Evolutionary conservation across 2,329 filamentous ascomycete species (phyloP).

Genomic region (Alternaria ethzedia): DNA sequence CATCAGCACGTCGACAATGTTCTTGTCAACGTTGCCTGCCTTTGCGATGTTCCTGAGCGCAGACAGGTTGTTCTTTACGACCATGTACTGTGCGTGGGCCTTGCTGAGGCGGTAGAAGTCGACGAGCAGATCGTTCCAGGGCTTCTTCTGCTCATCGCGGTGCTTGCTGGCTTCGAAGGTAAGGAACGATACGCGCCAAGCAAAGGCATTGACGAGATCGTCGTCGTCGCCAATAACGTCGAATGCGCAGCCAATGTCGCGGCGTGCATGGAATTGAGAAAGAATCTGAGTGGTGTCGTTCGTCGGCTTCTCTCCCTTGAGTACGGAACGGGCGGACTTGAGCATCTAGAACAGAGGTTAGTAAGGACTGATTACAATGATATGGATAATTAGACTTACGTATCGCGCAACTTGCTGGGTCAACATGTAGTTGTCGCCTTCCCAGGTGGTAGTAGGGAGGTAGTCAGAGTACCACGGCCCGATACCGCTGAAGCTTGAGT

Average conservation of each 20-base stretch:
- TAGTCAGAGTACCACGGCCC: slow-evolving; percentile 78
- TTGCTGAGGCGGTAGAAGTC: slow-evolving; percentile 80
- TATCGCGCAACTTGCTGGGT: slow-evolving; percentile 80
- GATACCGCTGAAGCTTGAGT: slow-evolving; percentile 77
- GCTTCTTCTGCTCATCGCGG: slow-evolving; percentile 75
- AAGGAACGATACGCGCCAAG: slow-evolving; percentile 75
- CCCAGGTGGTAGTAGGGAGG: slow-evolving; percentile 73
- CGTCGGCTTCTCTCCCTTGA: slow-evolving; percentile 67
- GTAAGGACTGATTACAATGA: neutral
- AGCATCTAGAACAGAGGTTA: slow-evolving; percentile 59
- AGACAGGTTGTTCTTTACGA: slow-evolving; percentile 81
- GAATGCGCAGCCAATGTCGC: slow-evolving; percentile 75
- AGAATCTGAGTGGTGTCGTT: slow-evolving; percentile 75
- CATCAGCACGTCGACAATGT: slow-evolving; percentile 66
- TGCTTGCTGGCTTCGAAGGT: slow-evolving; percentile 79
- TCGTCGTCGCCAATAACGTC: slow-evolving; percentile 73
- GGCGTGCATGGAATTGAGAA: slow-evolving; percentile 66
- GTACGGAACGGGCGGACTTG: slow-evolving; percentile 74
- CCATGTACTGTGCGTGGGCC: slow-evolving; percentile 77
- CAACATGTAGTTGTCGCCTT: slow-evolving; percentile 84
- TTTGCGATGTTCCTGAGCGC: slow-evolving; percentile 64
- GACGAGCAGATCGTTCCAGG: slow-evolving; percentile 77
- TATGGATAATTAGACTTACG: slow-evolving; percentile 46
- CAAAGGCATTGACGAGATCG: slow-evolving; percentile 76
- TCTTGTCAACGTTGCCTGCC: slow-evolving; percentile 61